Evolutionary conservation across 805 yeast genomes (phyloP), one percentile per base, ranked within the genome.

Genomic region (Kazachstania kunashirensis): DNA sequence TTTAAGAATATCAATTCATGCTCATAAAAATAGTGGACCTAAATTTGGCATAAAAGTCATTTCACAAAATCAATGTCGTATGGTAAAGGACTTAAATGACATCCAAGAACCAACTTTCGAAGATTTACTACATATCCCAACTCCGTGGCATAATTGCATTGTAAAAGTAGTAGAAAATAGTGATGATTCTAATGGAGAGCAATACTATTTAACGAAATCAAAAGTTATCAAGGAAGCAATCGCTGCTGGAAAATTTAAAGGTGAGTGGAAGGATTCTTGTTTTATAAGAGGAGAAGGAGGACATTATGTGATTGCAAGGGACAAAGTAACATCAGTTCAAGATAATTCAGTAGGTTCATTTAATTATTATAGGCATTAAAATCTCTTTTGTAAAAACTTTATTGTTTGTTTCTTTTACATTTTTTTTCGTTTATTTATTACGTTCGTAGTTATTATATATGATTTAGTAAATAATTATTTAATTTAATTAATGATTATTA

Each of bases 81-180:
- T 69, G 12, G 67, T 73, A 13, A 64, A 58, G 34, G 59, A 68
- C n/a, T 52, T 74, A 24, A 58, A 55, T 19, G 56, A 53, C 17
- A 35, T 49, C 19, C 57, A 30, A 3, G 70, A 68, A 34, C 78
- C 74, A 2, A 49, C 49, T 19, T 66, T 59, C 48, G 74, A 70
- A 30, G 79, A 72, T 44, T 57, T 71, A 44, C 63, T 75, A 39
- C 81, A 75, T 51, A 73, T 75, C 40, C 80, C 81, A 34, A 75
- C 80, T 0, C 80, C 81, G 32, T 75, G 80, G 80, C 81, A 75
- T 53, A 75, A 75, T 45, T 60, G 73, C 36, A 66, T 75, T 11
- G 68, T 71, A 18, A 42, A 48, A 18, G 31, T 45, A 9, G 19
- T 25, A 15, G 31, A 30, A 7, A 12, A 25, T n/a, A 18, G 29